Evolutionary conservation across 169 alveolate genomes (phyloP).

Genomic region (Cryptosporidium canis): DNA sequence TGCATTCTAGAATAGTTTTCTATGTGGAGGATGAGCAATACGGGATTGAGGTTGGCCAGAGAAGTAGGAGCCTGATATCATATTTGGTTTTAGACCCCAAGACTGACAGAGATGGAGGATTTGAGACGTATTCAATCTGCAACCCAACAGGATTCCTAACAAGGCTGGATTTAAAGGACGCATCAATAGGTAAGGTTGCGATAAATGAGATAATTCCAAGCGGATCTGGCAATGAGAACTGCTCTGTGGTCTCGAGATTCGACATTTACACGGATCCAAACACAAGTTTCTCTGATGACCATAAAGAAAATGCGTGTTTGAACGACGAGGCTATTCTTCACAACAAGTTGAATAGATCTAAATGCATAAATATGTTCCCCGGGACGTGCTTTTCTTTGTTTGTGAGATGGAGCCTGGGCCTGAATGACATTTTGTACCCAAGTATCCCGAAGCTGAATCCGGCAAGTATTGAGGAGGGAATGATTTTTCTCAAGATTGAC

Average conservation of each 20-base stretch:
- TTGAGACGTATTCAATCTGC: not conserved
- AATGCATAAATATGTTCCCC: not conserved
- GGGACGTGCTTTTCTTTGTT: constrained; percentile 21
- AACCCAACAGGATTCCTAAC: constrained; percentile 3
- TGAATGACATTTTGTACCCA: constrained; percentile 10
- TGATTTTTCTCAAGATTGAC: constrained; percentile 22
- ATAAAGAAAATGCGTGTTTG: not conserved
- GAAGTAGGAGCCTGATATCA: not conserved
- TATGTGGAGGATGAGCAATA: constrained; percentile 1
- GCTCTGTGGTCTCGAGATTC: constrained; percentile 26
- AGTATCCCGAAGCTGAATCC: constrained; percentile 7
- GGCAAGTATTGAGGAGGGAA: constrained; percentile 1
- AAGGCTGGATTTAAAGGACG: not conserved
- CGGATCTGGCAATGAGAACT: not conserved
- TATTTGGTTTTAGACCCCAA: constrained; percentile 33
- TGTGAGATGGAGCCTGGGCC: constrained; percentile 32
- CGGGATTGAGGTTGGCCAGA: not conserved
- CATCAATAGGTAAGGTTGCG: not conserved
- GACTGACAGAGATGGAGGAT: not conserved
- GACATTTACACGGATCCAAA: constrained; percentile 3
- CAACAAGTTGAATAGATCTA: not conserved
- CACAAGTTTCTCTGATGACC: not conserved
- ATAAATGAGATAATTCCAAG: not conserved
- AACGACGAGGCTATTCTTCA: not conserved
- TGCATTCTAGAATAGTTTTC: constrained; percentile 2